A percentile compares a stretch with the other conserved stretches of the same genome.
These are phyloP conservation scores for Geranium brycei DNA, from an alignment of 345 rosid genomes.

Conservation along the genomic window DNA sequence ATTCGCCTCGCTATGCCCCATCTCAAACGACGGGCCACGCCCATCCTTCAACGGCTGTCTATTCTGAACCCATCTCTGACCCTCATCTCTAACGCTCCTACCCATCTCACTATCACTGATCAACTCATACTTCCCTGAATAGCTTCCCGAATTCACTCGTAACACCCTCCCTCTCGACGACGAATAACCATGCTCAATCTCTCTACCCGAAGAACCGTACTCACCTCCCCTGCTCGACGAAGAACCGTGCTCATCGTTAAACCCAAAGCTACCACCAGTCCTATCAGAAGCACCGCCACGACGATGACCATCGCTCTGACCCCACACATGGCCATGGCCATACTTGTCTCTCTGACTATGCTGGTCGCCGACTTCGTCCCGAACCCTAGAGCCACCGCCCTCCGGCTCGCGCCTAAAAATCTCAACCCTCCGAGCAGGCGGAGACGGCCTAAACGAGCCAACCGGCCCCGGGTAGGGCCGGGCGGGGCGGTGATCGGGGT, in stretches of 20 bases:
- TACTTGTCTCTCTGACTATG: conserved; percentile 19
- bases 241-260: conserved; percentile 4
- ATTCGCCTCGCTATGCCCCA: conserved; percentile 12
- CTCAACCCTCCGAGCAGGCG: conserved; percentile 21
- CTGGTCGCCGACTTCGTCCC: conserved; percentile 23
- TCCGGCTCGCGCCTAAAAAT: conserved; percentile 32
- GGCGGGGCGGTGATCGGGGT: conserved; percentile 7
- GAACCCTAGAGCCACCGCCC: conserved; percentile 30
- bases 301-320: conserved; percentile 8
- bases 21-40: conserved; percentile 16
- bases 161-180: conserved; percentile 12
- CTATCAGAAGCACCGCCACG: conserved; percentile 25
- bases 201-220: too few species aligned
- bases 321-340: conserved; percentile 21
- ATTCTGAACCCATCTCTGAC: conserved; percentile 24
- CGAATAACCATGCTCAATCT: too few species aligned
- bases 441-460: conserved; percentile 20
- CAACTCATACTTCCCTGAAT: conserved; percentile 18
- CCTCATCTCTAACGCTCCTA: conserved; percentile 24
- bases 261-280: conserved; percentile 28
- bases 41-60: conserved; percentile 17
- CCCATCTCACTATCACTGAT: conserved; percentile 13
- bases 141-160: conserved; percentile 21
- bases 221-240: too few species aligned
- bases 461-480: conserved; percentile 13